Conservation (phyloP, 371 early-diverging fungal genomes). For the Rhizopus microsporus region DNA sequence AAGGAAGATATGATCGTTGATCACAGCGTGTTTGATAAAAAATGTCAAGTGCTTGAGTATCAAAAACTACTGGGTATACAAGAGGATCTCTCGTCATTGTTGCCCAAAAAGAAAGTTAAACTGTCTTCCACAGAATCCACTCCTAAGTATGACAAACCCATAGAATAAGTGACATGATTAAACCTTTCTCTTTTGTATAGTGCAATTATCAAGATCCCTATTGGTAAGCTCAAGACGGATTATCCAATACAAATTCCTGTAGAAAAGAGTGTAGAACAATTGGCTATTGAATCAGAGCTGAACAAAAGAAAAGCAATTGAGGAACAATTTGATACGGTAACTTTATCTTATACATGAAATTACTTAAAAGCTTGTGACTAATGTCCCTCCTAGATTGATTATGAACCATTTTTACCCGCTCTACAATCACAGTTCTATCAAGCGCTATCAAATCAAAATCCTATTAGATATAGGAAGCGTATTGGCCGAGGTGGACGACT, state of each 20-base stretch:
- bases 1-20: slow-evolving; percentile 72
- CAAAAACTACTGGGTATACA: slow-evolving; percentile 60
- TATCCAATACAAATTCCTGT: slow-evolving; percentile 4
- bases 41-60: slow-evolving; percentile 56
- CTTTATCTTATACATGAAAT: background rate
- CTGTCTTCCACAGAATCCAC: slow-evolving; percentile 23
- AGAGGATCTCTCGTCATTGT: slow-evolving; percentile 47
- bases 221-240: slow-evolving; percentile 26
- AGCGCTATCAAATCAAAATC: slow-evolving; percentile 19
- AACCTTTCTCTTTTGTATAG: slow-evolving; percentile 12
- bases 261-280: slow-evolving; percentile 24
- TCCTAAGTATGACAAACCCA: slow-evolving; percentile 24
- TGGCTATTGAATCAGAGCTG: slow-evolving; percentile 45
- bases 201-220: slow-evolving; percentile 34
- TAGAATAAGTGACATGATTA: background rate
- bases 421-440: slow-evolving; percentile 39
- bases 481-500: slow-evolving; percentile 64
- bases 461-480: slow-evolving; percentile 49
- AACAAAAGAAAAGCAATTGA: slow-evolving; percentile 46
- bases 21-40: slow-evolving; percentile 60
- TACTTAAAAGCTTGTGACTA: background rate
- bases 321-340: slow-evolving; percentile 48
- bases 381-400: slow-evolving; percentile 38
- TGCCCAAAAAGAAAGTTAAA: slow-evolving; percentile 47
- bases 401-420: slow-evolving; percentile 48